Conservation (phyloP, 140 eudicot genomes). For the Flaveria floridana region DNA sequence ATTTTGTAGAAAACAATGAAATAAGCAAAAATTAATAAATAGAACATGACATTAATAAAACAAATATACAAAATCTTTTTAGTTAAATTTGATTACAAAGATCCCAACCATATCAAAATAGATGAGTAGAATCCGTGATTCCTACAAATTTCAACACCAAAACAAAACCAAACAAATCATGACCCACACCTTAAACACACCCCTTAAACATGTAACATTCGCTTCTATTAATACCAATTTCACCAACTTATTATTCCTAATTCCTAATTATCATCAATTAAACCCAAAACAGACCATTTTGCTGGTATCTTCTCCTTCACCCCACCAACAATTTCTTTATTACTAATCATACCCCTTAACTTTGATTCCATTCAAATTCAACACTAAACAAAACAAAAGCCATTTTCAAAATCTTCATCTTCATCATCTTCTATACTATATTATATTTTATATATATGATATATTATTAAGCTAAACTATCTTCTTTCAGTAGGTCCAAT, state of each 20-base stretch:
- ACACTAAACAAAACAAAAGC: conserved; percentile 26
- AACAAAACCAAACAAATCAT: conserved; percentile 18
- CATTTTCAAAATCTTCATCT: background rate
- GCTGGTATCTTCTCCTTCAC: conserved; percentile 23
- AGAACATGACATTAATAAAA: background rate
- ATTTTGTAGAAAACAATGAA: no score
- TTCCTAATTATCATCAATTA: background rate
- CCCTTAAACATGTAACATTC: conserved; percentile 21
- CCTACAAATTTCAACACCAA: conserved; percentile 5
- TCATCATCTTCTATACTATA: conserved; percentile 25
- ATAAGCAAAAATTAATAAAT: no score
- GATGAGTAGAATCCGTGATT: conserved; percentile 20
- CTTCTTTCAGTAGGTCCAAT: conserved; percentile 70
- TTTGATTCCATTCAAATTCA: conserved; percentile 23
- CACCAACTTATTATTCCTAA: conserved; percentile 17
- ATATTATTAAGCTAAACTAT: background rate
- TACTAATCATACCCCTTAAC: background rate
- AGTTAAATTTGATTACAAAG: conserved; percentile 14
- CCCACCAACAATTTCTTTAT: conserved; percentile 32
- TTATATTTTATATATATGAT: background rate
- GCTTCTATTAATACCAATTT: conserved; percentile 6
- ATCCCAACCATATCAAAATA: conserved; percentile 21
- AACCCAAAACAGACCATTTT: conserved; percentile 39
- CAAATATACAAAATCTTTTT: conserved; percentile 3
- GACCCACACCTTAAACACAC: conserved; percentile 16